A percentile compares a stretch with the other conserved stretches of the same genome.
Conservation (phyloP, 2,329 filamentous ascomycete genomes). For the Ophiostoma populinum region DNA sequence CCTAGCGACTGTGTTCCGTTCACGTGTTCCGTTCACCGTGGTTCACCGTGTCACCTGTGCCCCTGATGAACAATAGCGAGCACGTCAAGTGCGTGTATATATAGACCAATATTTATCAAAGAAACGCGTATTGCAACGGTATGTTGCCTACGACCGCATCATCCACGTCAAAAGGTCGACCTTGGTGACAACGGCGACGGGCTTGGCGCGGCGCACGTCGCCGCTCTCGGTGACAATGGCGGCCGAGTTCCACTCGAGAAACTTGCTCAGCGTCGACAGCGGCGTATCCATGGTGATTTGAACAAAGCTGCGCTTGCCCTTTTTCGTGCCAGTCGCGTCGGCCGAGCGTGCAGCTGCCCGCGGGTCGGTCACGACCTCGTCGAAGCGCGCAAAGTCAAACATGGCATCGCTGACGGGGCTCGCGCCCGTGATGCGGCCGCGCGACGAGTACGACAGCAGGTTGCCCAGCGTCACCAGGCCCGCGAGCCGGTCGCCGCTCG, state of each 20-base stretch:
- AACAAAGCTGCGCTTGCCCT: conserved; percentile 56
- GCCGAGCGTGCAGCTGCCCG: conserved; percentile 19
- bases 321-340: background rate
- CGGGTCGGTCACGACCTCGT: conserved; percentile 82
- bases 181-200: conserved; percentile 85
- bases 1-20: no score
- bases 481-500: conserved; percentile 55
- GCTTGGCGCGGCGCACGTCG: conserved; percentile 46
- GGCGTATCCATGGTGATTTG: conserved; percentile 88
- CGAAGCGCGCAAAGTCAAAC: conserved; percentile 83
- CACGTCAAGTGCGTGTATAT: background rate
- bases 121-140: conserved; percentile 18
- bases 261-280: conserved; percentile 66
- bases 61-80: no score
- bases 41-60: no score
- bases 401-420: conserved; percentile 74
- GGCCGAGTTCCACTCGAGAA: conserved; percentile 96
- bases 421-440: conserved; percentile 57
- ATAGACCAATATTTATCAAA: background rate
- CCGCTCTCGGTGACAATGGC: conserved; percentile 76
- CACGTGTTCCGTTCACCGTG: no score
- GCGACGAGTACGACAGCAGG: conserved; percentile 75
- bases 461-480: conserved; percentile 92
- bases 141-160: conserved; percentile 41
- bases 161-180: conserved; percentile 89